Conservation (phyloP, 768 basidiomycete species). For the Amanita inopinata region DNA sequence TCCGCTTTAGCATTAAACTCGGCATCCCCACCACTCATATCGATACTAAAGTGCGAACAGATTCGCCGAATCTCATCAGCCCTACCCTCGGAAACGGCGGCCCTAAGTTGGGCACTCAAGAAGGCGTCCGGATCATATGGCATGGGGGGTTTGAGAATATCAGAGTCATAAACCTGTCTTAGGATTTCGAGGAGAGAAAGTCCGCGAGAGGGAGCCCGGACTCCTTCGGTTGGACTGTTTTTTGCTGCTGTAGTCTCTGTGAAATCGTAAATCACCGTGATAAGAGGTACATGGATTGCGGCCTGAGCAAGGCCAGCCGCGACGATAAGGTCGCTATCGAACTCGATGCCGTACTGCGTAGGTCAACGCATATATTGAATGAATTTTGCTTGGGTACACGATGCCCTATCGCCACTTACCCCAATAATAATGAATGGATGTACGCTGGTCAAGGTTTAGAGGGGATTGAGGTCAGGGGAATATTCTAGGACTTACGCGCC, state of each 20-base stretch:
- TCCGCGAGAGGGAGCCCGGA: conserved; percentile 15
- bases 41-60: conserved; percentile 29
- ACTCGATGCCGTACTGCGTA: conserved; percentile 46
- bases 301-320: conserved; percentile 45
- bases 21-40: conserved; percentile 18
- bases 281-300: conserved; percentile 27
- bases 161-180: conserved; percentile 39
- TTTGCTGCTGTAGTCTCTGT: conserved; percentile 4
- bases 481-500: conserved; percentile 22
- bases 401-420: conserved; percentile 25
- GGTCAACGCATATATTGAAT: background rate
- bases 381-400: background rate
- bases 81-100: conserved; percentile 27
- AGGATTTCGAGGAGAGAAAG: conserved; percentile 41
- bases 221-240: conserved; percentile 1
- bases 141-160: conserved; percentile 36
- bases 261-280: conserved; percentile 24
- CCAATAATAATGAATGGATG: conserved; percentile 54
- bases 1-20: conserved; percentile 34
- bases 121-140: conserved; percentile 41
- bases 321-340: conserved; percentile 37
- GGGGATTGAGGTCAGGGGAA: background rate
- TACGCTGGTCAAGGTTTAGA: conserved; percentile 21
- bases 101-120: conserved; percentile 24
- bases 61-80: conserved; percentile 36